These are phyloP conservation scores for Phytophthora europaea DNA, from an alignment of 352 stramenopile genomes.

Conservation along the genomic window DNA sequence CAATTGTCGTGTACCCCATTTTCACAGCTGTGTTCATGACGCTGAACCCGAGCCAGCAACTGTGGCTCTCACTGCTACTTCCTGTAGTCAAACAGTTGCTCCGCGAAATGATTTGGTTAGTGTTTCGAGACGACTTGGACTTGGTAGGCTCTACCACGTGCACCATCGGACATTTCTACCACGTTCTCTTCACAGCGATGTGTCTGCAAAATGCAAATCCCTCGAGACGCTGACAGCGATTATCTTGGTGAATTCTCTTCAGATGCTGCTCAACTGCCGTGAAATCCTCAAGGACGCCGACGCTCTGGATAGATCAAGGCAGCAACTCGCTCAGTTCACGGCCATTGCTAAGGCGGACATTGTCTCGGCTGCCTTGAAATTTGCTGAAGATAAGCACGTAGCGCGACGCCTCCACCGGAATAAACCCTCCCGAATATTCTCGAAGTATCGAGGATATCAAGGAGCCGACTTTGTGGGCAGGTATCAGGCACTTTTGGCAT, in stretches of 20 bases:
- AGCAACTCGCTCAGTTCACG: neutral
- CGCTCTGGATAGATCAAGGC: neutral
- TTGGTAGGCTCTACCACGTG: constrained; percentile 22
- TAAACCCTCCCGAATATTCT: constrained; percentile 22
- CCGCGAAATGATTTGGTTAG: constrained; percentile 25
- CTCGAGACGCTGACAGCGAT: constrained; percentile 34
- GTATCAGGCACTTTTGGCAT: neutral
- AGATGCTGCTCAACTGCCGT: constrained; percentile 26
- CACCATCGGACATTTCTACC: constrained; percentile 40
- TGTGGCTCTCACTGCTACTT: constrained; percentile 42
- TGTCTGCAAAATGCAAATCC: constrained; percentile 52
- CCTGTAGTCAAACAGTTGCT: constrained; percentile 39
- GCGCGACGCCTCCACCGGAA: constrained; percentile 16
- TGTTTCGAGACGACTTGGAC: constrained; percentile 37
- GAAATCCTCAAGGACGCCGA: constrained; percentile 19
- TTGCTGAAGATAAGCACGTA: constrained; percentile 10
- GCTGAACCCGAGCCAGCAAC: constrained; percentile 27
- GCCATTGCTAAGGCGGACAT: neutral
- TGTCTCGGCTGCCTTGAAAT: neutral
- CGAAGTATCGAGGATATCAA: constrained; percentile 32
- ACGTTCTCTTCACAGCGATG: constrained; percentile 47
- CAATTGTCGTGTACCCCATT: constrained; percentile 42
- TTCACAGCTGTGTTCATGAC: constrained; percentile 44
- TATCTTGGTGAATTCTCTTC: constrained; percentile 24
- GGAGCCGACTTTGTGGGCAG: constrained; percentile 4